These are phyloP conservation scores for Crotalaria pallida DNA, from an alignment of 306 rosid species.

Conservation along the genomic window DNA sequence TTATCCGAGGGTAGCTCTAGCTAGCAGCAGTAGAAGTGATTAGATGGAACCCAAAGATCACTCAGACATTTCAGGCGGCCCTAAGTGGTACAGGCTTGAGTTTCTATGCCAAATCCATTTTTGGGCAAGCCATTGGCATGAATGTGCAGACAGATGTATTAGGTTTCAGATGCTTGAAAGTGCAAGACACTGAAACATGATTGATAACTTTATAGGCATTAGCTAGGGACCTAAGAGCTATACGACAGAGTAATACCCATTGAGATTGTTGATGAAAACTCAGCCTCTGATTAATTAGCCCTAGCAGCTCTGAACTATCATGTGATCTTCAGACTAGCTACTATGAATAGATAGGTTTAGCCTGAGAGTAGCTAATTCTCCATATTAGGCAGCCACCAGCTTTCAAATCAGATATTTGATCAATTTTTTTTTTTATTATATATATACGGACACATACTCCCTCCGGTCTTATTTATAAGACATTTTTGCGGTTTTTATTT, in stretches of 20 bases:
- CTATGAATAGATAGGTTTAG: constrained; percentile 11
- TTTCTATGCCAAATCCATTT: constrained; percentile 13
- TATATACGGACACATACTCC: too few relatives aligned
- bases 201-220: background rate
- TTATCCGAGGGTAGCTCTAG: background rate
- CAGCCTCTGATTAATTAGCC: background rate
- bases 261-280: constrained; percentile 14
- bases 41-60: background rate
- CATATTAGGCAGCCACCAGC: background rate
- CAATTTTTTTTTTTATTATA: too few relatives aligned
- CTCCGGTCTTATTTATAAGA: too few relatives aligned
- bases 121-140: constrained; percentile 14
- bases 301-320: background rate
- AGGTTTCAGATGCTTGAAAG: constrained; percentile 34
- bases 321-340: background rate
- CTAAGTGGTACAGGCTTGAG: background rate
- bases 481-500: too few relatives aligned
- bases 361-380: constrained; percentile 22
- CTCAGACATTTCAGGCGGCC: background rate
- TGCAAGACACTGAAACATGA: constrained; percentile 25
- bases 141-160: background rate
- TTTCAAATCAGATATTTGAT: background rate
- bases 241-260: background rate
- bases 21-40: background rate
- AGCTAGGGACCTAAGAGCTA: constrained; percentile 5